phyloP scores from a whole-genome alignment of 768 basidiomycete genomes.

The Neoboletus magnificus region DNA sequence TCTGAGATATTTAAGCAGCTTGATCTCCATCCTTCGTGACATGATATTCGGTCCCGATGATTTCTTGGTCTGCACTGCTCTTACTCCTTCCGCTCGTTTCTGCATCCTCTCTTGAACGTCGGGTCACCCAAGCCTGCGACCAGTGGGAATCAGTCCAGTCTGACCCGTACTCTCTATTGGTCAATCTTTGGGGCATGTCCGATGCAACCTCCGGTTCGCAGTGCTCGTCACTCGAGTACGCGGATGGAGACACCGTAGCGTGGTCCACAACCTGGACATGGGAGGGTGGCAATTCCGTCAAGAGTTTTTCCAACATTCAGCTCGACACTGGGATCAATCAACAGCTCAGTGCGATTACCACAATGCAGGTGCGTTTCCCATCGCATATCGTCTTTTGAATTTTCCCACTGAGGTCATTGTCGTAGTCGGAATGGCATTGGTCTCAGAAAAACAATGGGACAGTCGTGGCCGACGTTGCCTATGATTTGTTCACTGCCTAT shows the following conservation, averaged over 20 bases:
- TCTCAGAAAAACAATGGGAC: slow-evolving; percentile 39
- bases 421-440: slow-evolving; percentile 57
- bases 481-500: slow-evolving; percentile 60
- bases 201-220: slow-evolving; percentile 47
- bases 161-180: slow-evolving; percentile 46
- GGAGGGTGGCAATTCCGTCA: slow-evolving; percentile 50
- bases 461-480: slow-evolving; percentile 56
- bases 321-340: slow-evolving; percentile 49
- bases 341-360: slow-evolving; percentile 49
- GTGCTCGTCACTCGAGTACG: slow-evolving; percentile 45
- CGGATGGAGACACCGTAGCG: slow-evolving; percentile 39
- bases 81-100: slow-evolving; percentile 23
- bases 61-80: slow-evolving; percentile 10
- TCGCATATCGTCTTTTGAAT: not conserved
- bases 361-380: slow-evolving; percentile 47
- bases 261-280: slow-evolving; percentile 58
- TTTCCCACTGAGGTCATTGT: not conserved
- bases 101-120: not conserved
- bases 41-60: slow-evolving; percentile 6
- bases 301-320: slow-evolving; percentile 60
- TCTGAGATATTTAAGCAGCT: slow-evolving; percentile 12
- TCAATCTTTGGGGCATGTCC: slow-evolving; percentile 45
- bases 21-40: not conserved
- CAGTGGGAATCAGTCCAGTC: slow-evolving; percentile 50
- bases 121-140: slow-evolving; percentile 30